These are phyloP conservation scores for Microsporum ferrugineum DNA, from an alignment of 2,329 filamentous ascomycete species.

Conservation along the genomic window DNA sequence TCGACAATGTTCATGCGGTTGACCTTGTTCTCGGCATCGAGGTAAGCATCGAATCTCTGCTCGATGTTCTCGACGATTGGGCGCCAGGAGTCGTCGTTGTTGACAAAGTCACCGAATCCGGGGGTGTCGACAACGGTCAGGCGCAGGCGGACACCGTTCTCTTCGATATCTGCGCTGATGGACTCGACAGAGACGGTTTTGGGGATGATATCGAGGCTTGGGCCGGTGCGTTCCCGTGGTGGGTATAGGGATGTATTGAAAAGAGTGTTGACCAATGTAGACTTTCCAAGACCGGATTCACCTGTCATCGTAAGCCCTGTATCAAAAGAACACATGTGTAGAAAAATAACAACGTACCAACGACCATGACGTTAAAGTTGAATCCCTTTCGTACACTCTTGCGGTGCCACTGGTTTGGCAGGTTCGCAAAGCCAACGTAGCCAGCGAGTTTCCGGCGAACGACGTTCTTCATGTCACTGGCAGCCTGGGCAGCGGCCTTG, in stretches of 20 bases:
- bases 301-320: conserved; percentile 42
- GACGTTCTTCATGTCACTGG: conserved; percentile 77
- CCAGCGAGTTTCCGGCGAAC: conserved; percentile 96
- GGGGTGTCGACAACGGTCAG: conserved; percentile 96
- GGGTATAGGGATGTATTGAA: conserved; percentile 99
- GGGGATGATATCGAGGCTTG: conserved; percentile 93
- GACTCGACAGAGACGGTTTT: conserved; percentile 95
- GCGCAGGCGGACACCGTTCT: conserved; percentile 92
- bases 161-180: conserved; percentile 93
- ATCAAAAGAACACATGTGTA: background rate
- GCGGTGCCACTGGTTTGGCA: conserved; percentile 99
- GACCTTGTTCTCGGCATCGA: conserved; percentile 99
- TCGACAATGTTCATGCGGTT: conserved; percentile 99
- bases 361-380: conserved; percentile 99
- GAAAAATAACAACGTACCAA: conserved; percentile 57
- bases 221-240: conserved; percentile 95
- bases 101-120: conserved; percentile 97
- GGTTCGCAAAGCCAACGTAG: conserved; percentile 96
- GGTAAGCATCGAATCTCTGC: conserved; percentile 94
- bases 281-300: conserved; percentile 98
- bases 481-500: conserved; percentile 44
- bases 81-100: conserved; percentile 99
- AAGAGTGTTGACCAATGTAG: conserved; percentile 94
- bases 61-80: conserved; percentile 99
- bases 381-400: conserved; percentile 99